Evolutionary conservation across 352 stramenopile species (phyloP), one percentile per base, ranked within the genome.

Genomic region (Pythium sp.): DNA sequence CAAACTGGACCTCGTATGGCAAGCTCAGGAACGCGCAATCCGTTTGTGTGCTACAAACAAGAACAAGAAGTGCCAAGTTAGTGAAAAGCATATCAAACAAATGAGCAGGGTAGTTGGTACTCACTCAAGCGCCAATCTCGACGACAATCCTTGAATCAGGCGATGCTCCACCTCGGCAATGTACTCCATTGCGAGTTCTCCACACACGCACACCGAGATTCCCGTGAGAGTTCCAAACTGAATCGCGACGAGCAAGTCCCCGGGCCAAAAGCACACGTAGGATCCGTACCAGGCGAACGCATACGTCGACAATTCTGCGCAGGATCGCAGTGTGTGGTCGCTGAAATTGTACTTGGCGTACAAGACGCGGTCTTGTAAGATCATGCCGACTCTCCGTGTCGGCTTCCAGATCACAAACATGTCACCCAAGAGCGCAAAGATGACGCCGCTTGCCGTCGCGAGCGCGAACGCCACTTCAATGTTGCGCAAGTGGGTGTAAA

Each of bases 341-440:
- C 78, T 73, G 60, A 91, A 86, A 58, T 91, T 91, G 43, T 71
- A 65, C 24, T 75, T 80, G 36, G 86, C 74, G 62, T 86, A 87
- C 49, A 95, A 62, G 58, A 94, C 76, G 24, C 88, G 81, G 26
- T 94, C 84, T 73, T 95, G 88, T 5, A 95, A 51, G 54, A 91
- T 91, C 61, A 92, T 75, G 9, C 88, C 88, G 28, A 91, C 82
- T 63, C 91, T 89, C 24, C 83, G 76, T 6, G 88, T 94, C 9
- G 88, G 88, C 3, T 80, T 82, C 88, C 88, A 95, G 61, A 93
- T 92, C 32, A 94, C 86, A 71, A 95, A 94, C 70, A 95, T 89
- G 57, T 95, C 88, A 1, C 81, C 88, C 2, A 93, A 72, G 46
- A 94, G 67, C 34, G 84, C 82, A 58, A 95, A 94, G 22, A 87